Evolutionary conservation across 192 early-diverging fungal genomes (phyloP).

Genomic region (Fimicolochytrium jonesii): DNA sequence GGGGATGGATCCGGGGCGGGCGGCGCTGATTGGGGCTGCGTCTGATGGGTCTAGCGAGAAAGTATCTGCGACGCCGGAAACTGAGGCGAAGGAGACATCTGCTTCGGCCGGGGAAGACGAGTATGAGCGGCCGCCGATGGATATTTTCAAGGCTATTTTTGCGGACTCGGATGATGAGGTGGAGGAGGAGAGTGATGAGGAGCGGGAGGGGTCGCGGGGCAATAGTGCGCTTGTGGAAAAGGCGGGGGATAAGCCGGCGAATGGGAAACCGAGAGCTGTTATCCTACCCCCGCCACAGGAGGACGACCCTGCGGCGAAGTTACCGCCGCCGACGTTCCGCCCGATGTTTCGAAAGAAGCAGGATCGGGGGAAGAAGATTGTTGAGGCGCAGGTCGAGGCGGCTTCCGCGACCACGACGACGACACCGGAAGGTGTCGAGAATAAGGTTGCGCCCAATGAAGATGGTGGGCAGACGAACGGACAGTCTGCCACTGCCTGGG

Average conservation of each 20-base stretch:
- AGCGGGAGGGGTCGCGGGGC: neutral
- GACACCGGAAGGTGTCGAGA: neutral
- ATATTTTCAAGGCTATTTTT: slow-evolving; percentile 85
- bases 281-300: neutral
- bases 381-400: neutral
- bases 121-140: slow-evolving; percentile 68
- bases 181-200: slow-evolving; percentile 48
- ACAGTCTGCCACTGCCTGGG: too few relatives aligned
- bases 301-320: neutral
- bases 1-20: neutral
- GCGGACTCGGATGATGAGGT: slow-evolving; percentile 59
- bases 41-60: neutral
- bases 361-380: slow-evolving; percentile 14
- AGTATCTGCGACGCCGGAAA: neutral
- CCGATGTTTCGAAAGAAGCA: slow-evolving; percentile 26
- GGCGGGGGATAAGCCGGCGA: neutral
- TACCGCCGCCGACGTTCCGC: slow-evolving; percentile 33
- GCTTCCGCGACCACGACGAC: neutral
- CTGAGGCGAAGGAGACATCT: slow-evolving; percentile 7
- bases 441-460: too few relatives aligned
- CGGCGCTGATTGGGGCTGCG: neutral
- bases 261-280: neutral
- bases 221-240: neutral
- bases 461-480: too few relatives aligned
- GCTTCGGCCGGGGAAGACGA: slow-evolving; percentile 13